Evolutionary conservation across 441 rosid genomes (phyloP).

Genomic region (Erodium texanum): DNA sequence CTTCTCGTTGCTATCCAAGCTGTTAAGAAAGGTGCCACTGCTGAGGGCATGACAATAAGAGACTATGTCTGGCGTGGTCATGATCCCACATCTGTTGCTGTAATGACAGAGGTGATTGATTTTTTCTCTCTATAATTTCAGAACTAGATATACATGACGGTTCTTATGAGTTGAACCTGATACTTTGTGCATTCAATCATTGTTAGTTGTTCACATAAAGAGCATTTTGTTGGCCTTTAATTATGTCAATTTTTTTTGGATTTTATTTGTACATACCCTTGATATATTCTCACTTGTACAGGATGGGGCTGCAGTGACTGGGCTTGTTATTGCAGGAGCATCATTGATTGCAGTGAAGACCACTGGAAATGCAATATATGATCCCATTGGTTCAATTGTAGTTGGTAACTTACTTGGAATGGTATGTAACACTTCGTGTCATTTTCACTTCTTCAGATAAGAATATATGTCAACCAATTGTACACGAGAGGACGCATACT

Average conservation of each 20-base stretch:
- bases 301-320: conserved; percentile 99
- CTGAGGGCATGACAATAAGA: conserved; percentile 89
- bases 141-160: background rate
- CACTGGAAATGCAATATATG: conserved; percentile 91
- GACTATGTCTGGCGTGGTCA: conserved; percentile 99
- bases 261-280: background rate
- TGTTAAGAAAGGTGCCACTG: conserved; percentile 91
- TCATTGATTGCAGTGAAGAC: conserved; percentile 78
- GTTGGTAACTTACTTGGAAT: conserved; percentile 94
- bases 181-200: conserved; percentile 6
- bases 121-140: background rate
- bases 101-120: conserved; percentile 88
- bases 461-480: background rate
- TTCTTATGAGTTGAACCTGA: background rate
- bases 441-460: background rate
- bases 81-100: conserved; percentile 98
- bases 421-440: conserved; percentile 35
- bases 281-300: conserved; percentile 25
- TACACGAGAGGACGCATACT: background rate
- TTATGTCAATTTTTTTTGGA: background rate
- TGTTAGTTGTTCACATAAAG: background rate
- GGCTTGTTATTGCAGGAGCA: conserved; percentile 85
- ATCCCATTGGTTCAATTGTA: conserved; percentile 86
- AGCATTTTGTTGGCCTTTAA: background rate
- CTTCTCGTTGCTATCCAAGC: conserved; percentile 94